Evolutionary conservation across 208 protist species (phyloP), one percentile per base, ranked within the genome.

Genomic region (Phytomonas sp.): DNA sequence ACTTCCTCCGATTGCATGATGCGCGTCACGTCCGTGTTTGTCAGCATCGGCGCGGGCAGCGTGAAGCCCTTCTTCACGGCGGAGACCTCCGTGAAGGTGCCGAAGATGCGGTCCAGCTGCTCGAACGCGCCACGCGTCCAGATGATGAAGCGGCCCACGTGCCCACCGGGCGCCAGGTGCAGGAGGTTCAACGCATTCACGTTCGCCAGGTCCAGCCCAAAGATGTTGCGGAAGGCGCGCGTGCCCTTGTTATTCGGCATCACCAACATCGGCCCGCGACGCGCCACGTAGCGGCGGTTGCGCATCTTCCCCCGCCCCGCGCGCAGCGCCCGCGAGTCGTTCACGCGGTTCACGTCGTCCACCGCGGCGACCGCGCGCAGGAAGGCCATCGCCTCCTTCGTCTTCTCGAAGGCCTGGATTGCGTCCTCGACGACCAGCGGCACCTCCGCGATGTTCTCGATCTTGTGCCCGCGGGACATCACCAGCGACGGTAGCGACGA

Each of bases 71-170:
- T 83, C 94, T 99, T 99, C 62, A 90, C 68, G 26, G 78, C 45
- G 29, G 97, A 97, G 5, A 67, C 68, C 67, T 85, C 79, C 64
- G 70, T 80, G 75, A 87, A 87, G 36, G 97, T 98, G 72, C 98
- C 98, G 75, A 96, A 99, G 81, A 99, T 78, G n/a, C 60, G 59
- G 83, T 99, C 95, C 30, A 99, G 92, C 80, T 91, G 84, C 73
- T 97, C 86, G 83, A 99, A 99, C 36, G 99, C 99, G 78, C 72
- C 77, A 82, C 99, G 81, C 71, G 98, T 98, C 99, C 99, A 99
- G 86, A 99, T 97, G 84, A 99, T 77, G 78, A 99, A 99, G 82
- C 99, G 94, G 82, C 99, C 99, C 11, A 99, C 66, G 86, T 99
- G 98, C 67, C 98, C 98, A 92, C 98, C 99, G 67, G 99, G 99